phyloP scores from a whole-genome alignment of 2,329 filamentous ascomycete genomes.

The Colletotrichum sp. region DNA sequence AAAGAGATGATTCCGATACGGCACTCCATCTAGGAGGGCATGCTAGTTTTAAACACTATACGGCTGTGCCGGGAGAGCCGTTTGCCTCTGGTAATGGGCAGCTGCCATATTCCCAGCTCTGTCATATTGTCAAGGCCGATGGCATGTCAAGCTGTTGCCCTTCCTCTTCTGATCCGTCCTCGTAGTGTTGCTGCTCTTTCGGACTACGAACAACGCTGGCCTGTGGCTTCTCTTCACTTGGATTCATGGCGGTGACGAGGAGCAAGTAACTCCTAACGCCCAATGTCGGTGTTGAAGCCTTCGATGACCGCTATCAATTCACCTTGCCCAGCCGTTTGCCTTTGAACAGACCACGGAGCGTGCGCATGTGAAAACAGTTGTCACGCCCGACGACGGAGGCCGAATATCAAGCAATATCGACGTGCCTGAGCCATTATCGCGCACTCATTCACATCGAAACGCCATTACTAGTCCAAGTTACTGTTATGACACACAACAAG shows the following conservation, averaged over 20 bases:
- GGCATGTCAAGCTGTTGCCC: not conserved
- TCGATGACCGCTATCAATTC: not conserved
- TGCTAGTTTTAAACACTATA: not conserved
- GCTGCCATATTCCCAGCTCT: not conserved
- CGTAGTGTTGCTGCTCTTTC: not conserved
- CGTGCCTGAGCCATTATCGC: not conserved
- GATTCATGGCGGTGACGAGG: not conserved
- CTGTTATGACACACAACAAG: not conserved
- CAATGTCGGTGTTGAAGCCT: not conserved
- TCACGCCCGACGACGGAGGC: not conserved
- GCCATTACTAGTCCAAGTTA: not conserved
- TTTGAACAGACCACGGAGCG: not conserved
- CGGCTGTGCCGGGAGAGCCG: not conserved
- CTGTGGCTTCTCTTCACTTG: not conserved
- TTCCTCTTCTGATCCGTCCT: not conserved
- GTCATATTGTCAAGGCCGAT: not conserved
- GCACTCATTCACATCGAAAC: not conserved
- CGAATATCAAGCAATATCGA: not conserved
- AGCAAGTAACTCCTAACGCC: not conserved
- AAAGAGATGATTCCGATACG: not conserved
- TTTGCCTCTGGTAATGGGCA: not conserved
- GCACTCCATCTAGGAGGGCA: not conserved
- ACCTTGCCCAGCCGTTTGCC: not conserved
- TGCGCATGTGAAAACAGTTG: not conserved
- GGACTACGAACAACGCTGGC: not conserved